Conservation (phyloP, 2,329 filamentous ascomycete species). For the Colletotrichum salicis region DNA sequence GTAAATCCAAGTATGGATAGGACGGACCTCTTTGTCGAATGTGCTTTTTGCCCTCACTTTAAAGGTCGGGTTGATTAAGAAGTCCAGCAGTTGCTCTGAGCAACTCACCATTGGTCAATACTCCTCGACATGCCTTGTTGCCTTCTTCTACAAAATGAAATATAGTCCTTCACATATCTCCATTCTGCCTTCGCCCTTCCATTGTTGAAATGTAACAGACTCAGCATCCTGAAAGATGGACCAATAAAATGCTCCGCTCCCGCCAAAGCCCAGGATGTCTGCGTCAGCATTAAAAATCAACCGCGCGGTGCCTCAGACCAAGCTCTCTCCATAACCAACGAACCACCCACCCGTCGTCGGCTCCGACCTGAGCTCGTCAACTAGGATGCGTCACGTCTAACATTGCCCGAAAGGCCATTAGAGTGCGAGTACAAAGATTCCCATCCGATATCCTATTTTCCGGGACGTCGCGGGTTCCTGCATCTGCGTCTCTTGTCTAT, state of each 20-base stretch:
- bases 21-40: not conserved
- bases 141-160: not conserved
- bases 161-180: not conserved
- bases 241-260: not conserved
- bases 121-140: not conserved
- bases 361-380: not conserved
- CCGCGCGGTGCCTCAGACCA: slow-evolving; percentile 2
- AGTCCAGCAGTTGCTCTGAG: not conserved
- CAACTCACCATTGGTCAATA: too few species aligned
- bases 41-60: not conserved
- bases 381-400: not conserved
- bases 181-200: not conserved
- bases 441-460: not conserved
- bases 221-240: not conserved
- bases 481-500: not conserved
- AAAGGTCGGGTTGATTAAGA: not conserved
- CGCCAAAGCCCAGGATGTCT: not conserved
- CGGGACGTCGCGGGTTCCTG: not conserved
- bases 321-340: not conserved
- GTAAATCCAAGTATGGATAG: slow-evolving; percentile 2
- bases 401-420: not conserved
- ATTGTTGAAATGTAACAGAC: not conserved
- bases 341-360: not conserved
- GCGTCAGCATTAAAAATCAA: slow-evolving; percentile 30
- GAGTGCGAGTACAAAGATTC: not conserved